Evolutionary conservation across 176 grass and related monocot genomes (phyloP), one percentile per base, ranked within the genome.

Genomic region (Triticum turgidum): DNA sequence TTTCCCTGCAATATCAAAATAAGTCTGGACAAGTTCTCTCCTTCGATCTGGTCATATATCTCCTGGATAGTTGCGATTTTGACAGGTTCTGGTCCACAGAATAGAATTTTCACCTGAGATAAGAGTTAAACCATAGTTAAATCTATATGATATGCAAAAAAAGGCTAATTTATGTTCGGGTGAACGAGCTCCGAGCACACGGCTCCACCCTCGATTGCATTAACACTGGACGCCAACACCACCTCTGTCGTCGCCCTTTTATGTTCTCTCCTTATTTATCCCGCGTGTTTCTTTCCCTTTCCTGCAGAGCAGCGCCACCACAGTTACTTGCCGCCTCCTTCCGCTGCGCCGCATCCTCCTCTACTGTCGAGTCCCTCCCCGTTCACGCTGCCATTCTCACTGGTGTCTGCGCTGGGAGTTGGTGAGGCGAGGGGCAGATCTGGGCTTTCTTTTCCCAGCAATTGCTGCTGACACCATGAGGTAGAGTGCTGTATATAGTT

Each of bases 51-150:
- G 6, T 1, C 14, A 82, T 89, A 87, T 74, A 94, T 88, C 52
- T 90, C 87, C 27, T 85, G 71, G 56, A 94, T 86, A 24, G 77
- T 86, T 34, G 89, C 86, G 29, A 92, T 83, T 82, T 92, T 98
- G 80, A 98, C 79, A 80, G 92, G 81, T 11, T 94, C 86, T 1
- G 82, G 74, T 47, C 86, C 84, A 34, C 87, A 94, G 79, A 98
- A 96, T 22, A 96, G 52, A 77, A 91, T 90, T 66, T 88, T 65
- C 84, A 93, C 78, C 97, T 98, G 90, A 86, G 49, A 59, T 65
- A 82, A 86, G 88, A 86, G 79, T 58, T 61, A 84, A 87, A 38
- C 33, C 34, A 91, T 58, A 69, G 17, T 86, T 79, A 85, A 73
- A 79, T 11, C 42, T 11, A 44, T 44, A 44, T 44, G 3, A 44